These are phyloP conservation scores for Botrytis medusae DNA, from an alignment of 2,329 filamentous ascomycete genomes.

Conservation along the genomic window DNA sequence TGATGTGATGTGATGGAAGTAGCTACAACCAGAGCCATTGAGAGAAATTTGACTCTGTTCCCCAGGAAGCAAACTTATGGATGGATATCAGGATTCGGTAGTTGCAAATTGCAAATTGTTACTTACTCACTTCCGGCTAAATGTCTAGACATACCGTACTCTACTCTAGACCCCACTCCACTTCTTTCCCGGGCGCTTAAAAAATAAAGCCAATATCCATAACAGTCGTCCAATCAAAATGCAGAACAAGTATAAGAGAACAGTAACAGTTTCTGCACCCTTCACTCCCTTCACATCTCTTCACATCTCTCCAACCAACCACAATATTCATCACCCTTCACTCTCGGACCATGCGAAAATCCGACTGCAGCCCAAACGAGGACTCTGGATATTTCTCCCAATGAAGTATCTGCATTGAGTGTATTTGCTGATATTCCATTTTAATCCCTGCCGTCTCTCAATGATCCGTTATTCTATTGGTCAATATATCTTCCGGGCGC, in stretches of 20 bases:
- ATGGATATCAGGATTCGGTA: neutral
- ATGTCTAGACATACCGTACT: neutral
- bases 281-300: constrained; percentile 1
- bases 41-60: neutral
- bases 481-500: constrained; percentile 9
- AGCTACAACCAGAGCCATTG: neutral
- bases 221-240: constrained; percentile 1
- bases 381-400: neutral
- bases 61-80: neutral
- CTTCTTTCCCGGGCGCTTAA: constrained; percentile 7
- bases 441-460: neutral
- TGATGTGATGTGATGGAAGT: neutral
- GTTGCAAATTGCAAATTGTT: neutral
- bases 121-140: neutral
- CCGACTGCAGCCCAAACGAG: neutral
- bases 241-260: neutral
- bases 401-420: neutral
- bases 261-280: neutral
- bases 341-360: neutral
- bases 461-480: neutral
- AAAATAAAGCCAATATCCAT: neutral
- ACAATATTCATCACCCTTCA: neutral
- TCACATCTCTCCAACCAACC: constrained; percentile 10
- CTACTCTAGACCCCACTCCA: neutral
- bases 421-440: neutral